Conservation (phyloP, 306 rosid species). For the Hippophae rhamnoides region DNA sequence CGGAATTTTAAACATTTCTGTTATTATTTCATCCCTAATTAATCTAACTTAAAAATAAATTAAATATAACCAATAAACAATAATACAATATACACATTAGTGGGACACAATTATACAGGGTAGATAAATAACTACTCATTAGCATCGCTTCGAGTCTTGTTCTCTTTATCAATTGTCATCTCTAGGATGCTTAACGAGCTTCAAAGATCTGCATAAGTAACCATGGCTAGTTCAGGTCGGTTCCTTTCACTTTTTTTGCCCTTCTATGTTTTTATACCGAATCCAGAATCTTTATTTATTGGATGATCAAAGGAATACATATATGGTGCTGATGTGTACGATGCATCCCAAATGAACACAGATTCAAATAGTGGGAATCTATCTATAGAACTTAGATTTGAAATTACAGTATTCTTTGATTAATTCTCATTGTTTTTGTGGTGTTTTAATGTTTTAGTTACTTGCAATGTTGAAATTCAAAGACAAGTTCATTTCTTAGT, state of each 20-base stretch:
- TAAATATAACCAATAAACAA: too few relatives aligned
- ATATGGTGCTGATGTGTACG: not conserved
- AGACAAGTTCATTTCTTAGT: constrained; percentile 18
- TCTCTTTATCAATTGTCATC: too few relatives aligned
- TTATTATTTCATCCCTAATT: too few relatives aligned
- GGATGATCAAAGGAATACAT: not conserved
- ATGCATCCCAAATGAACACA: not conserved
- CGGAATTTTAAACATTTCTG: too few relatives aligned
- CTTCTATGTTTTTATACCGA: not conserved
- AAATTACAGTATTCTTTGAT: not conserved
- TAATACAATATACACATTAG: too few relatives aligned
- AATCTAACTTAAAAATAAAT: too few relatives aligned
- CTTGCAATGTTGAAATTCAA: constrained; percentile 21
- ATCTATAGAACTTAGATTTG: not conserved
- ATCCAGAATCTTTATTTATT: not conserved
- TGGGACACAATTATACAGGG: too few relatives aligned
- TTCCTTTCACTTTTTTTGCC: not conserved
- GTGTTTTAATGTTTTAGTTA: constrained; percentile 23
- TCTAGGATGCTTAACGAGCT: not conserved
- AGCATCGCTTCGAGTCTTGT: not conserved
- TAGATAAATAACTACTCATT: not conserved
- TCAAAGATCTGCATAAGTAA: constrained; percentile 2
- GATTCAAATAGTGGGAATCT: not conserved
- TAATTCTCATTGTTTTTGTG: not conserved
- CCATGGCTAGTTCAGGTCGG: not conserved